Evolutionary conservation across 495 filamentous ascomycete genomes (phyloP).

Genomic region (Penicillium coprophilum): DNA sequence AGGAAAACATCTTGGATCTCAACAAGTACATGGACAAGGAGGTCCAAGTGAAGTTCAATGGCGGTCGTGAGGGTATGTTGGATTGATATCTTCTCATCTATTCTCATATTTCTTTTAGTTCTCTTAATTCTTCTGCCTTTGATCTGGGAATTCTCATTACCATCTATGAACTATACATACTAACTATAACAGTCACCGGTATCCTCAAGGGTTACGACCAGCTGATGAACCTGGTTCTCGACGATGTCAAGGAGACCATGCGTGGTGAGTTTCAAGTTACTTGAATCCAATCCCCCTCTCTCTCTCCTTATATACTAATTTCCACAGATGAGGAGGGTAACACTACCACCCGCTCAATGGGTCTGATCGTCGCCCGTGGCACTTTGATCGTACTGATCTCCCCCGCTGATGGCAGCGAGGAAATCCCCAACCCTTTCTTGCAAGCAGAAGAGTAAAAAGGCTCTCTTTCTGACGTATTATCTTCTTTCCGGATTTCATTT

Average conservation of each 20-base stretch:
- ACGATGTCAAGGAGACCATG: conserved; percentile 87
- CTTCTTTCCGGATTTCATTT: not conserved
- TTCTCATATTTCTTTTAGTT: not conserved
- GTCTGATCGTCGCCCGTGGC: conserved; percentile 87
- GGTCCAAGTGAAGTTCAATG: conserved; percentile 93
- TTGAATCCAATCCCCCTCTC: not conserved
- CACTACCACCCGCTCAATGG: conserved; percentile 76
- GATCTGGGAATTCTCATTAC: not conserved
- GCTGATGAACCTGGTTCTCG: conserved; percentile 95
- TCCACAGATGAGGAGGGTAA: conserved; percentile 84
- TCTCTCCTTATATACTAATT: conserved; percentile 16
- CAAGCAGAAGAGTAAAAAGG: conserved; percentile 58
- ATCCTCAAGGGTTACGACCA: conserved; percentile 93
- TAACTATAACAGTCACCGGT: conserved; percentile 64
- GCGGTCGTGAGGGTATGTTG: conserved; percentile 80
- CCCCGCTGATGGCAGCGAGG: conserved; percentile 89
- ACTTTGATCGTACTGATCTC: conserved; percentile 90
- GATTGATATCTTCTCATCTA: conserved; percentile 6
- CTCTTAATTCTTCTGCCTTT: not conserved
- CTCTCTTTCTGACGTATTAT: not conserved
- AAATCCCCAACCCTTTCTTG: conserved; percentile 91
- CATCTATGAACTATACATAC: conserved; percentile 11
- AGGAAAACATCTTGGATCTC: conserved; percentile 96
- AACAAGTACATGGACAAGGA: conserved; percentile 95
- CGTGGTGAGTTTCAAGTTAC: conserved; percentile 58